Evolutionary conservation across 768 basidiomycete species (phyloP).

Genomic region (Baorangia bicolor): DNA sequence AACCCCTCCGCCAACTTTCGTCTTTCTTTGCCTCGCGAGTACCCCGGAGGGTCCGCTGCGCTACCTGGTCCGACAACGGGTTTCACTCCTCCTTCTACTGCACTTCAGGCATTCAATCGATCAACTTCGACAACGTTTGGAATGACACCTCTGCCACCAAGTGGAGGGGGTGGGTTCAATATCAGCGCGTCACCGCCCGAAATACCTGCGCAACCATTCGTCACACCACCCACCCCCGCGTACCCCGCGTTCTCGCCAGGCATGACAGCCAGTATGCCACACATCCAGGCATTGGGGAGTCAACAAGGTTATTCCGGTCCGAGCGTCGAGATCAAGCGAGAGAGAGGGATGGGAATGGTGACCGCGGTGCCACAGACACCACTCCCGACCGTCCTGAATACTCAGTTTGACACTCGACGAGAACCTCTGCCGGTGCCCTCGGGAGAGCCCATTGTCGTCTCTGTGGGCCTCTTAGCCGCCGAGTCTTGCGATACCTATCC

Average conservation of each 20-base stretch:
- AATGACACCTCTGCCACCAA: slow-evolving; percentile 33
- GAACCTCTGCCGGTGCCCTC: slow-evolving; percentile 11
- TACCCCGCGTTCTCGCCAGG: slow-evolving; percentile 64
- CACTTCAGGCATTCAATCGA: slow-evolving; percentile 33
- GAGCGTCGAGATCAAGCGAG: slow-evolving; percentile 67
- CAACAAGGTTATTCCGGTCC: slow-evolving; percentile 51
- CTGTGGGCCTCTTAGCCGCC: slow-evolving; percentile 51
- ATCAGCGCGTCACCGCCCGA: slow-evolving; percentile 12
- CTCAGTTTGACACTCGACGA: slow-evolving; percentile 34
- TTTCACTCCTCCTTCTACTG: slow-evolving; percentile 36
- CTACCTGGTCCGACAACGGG: slow-evolving; percentile 6
- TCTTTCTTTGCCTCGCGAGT: slow-evolving; percentile 31
- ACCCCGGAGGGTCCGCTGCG: slow-evolving; percentile 13
- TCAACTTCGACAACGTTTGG: slow-evolving; percentile 34
- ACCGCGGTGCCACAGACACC: slow-evolving; percentile 50
- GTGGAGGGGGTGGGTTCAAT: slow-evolving; percentile 10
- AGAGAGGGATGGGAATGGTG: slow-evolving; percentile 42
- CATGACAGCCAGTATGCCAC: slow-evolving; percentile 49
- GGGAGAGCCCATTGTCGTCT: slow-evolving; percentile 67
- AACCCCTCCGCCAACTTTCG: slow-evolving; percentile 18
- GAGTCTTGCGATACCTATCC: slow-evolving; percentile 13
- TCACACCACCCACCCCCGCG: slow-evolving; percentile 60
- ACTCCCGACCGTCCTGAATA: slow-evolving; percentile 48
- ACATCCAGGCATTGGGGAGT: slow-evolving; percentile 51
- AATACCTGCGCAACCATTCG: slow-evolving; percentile 16